phyloP scores from a whole-genome alignment of 805 yeast genomes.

The Saturnispora serradocipensis region DNA sequence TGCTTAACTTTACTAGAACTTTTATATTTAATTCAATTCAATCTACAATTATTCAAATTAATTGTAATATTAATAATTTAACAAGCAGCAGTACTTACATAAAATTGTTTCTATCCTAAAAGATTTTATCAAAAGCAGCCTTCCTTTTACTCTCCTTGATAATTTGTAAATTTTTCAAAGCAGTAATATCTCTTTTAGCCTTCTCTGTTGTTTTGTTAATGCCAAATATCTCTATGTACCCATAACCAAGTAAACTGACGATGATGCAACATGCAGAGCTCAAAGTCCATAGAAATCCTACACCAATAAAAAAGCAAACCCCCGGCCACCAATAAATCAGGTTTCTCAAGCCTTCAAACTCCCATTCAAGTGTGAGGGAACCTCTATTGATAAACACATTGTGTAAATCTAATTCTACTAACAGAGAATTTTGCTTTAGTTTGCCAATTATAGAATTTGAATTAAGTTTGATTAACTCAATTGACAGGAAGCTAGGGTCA shows the following conservation, averaged over 20 bases:
- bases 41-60: neutral
- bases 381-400: conserved; percentile 9
- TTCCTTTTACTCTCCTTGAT: neutral
- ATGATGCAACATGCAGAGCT: conserved; percentile 5
- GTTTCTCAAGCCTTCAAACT: conserved; percentile 10
- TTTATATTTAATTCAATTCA: neutral
- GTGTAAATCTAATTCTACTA: conserved; percentile 10
- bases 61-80: too few species aligned
- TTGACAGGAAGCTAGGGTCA: neutral
- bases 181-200: neutral
- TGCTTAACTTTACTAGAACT: neutral
- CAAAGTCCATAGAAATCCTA: conserved; percentile 7
- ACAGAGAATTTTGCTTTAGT: conserved; percentile 3
- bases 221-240: neutral
- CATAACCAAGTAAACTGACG: conserved; percentile 9
- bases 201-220: neutral
- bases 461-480: neutral
- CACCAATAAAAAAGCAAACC: conserved; percentile 11
- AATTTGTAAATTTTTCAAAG: conserved; percentile 5
- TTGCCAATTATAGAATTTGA: conserved; percentile 3
- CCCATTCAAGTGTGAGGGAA: conserved; percentile 10
- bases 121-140: neutral
- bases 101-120: neutral
- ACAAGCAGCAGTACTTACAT: too few species aligned
- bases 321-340: conserved; percentile 18